These are phyloP conservation scores for Boletus edulis DNA, from an alignment of 768 basidiomycete species.

Conservation along the genomic window DNA sequence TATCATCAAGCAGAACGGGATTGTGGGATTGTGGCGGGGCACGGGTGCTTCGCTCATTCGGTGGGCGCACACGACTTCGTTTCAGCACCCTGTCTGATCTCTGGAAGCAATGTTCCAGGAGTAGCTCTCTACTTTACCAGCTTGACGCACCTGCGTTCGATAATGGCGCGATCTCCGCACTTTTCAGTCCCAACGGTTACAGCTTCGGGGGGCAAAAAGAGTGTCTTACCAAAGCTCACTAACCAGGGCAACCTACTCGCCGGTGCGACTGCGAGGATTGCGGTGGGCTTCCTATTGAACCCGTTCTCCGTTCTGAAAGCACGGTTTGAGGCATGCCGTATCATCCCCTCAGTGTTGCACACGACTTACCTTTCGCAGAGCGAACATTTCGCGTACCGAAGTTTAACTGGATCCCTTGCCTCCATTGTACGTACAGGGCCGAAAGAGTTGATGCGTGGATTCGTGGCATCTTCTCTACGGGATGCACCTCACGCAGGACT, in stretches of 20 bases:
- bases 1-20: conserved; percentile 63
- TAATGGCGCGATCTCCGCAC: conserved; percentile 70
- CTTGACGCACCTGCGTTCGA: conserved; percentile 75
- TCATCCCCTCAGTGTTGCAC: not conserved
- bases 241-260: conserved; percentile 81
- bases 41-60: conserved; percentile 77
- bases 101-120: conserved; percentile 81
- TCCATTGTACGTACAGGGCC: conserved; percentile 70
- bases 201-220: conserved; percentile 31
- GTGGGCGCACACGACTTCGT: conserved; percentile 34
- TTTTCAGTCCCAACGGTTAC: conserved; percentile 44
- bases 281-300: conserved; percentile 81
- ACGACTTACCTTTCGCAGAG: conserved; percentile 46
- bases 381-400: conserved; percentile 70
- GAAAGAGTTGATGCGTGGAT: conserved; percentile 80
- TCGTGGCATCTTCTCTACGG: conserved; percentile 83
- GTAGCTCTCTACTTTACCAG: conserved; percentile 90
- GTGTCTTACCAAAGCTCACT: conserved; percentile 68
- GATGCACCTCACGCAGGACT: conserved; percentile 95
- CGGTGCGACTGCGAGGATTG: conserved; percentile 78
- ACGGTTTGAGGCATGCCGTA: conserved; percentile 74
- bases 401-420: conserved; percentile 54
- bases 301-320: conserved; percentile 92
- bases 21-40: conserved; percentile 82
- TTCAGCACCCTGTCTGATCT: conserved; percentile 1